Evolutionary conservation across 2,329 filamentous ascomycete genomes (phyloP).

Genomic region (Microcyclosporella mali): DNA sequence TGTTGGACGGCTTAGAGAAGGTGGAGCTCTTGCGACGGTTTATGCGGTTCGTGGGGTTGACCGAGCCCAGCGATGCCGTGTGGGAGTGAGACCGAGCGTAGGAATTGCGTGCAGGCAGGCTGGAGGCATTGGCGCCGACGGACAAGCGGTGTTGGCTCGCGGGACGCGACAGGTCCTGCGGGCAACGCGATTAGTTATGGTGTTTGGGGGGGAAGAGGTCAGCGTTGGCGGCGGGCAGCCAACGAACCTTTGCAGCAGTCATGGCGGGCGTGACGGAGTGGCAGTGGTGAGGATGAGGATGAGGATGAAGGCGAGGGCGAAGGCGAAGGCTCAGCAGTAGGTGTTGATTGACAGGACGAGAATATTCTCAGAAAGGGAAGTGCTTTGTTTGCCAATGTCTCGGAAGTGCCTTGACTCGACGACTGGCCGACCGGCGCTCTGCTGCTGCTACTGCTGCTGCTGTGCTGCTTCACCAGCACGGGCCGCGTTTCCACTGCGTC

Average conservation of each 20-base stretch:
- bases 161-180: slow-evolving; percentile 17
- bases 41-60: slow-evolving; percentile 77
- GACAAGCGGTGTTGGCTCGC: slow-evolving; percentile 42
- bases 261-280: slow-evolving; percentile 2
- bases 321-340: background rate
- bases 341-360: background rate
- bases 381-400: slow-evolving; percentile 3
- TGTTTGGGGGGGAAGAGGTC: background rate
- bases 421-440: background rate
- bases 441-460: too few relatives aligned
- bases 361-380: background rate
- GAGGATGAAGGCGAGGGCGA: background rate
- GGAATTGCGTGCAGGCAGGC: slow-evolving; percentile 55
- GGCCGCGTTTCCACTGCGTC: too few relatives aligned
- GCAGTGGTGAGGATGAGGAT: too few relatives aligned
- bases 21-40: slow-evolving; percentile 90
- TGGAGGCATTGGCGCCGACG: slow-evolving; percentile 53
- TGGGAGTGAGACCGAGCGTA: slow-evolving; percentile 74
- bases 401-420: slow-evolving; percentile 1
- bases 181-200: background rate
- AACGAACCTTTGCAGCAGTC: slow-evolving; percentile 8
- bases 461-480: too few relatives aligned
- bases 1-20: slow-evolving; percentile 69
- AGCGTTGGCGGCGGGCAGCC: background rate
- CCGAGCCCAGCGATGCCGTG: slow-evolving; percentile 68